Evolutionary conservation across 352 stramenopile species (phyloP).

Genomic region (Globisporangium mamillatum): DNA sequence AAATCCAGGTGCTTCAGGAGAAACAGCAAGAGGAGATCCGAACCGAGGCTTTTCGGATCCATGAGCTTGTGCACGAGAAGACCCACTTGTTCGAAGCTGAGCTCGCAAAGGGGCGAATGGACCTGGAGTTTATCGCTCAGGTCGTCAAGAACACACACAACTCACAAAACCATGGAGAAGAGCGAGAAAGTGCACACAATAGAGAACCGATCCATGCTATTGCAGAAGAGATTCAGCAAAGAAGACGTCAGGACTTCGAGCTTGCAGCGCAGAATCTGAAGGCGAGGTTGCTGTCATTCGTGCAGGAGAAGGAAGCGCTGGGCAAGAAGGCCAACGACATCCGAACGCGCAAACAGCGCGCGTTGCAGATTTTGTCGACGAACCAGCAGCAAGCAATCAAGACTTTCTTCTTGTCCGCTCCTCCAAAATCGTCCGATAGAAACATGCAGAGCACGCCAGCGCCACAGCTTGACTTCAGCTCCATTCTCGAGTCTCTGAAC

Average conservation of each 20-base stretch:
- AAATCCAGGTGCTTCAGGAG: constrained; percentile 51
- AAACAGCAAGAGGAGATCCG: constrained; percentile 32
- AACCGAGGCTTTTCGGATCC: constrained; percentile 36
- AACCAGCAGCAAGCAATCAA: constrained; percentile 57
- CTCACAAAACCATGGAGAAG: constrained; percentile 2
- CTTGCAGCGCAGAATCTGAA: constrained; percentile 28
- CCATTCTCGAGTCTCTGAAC: constrained; percentile 36
- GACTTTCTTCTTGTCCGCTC: constrained; percentile 33
- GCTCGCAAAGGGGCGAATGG: constrained; percentile 38
- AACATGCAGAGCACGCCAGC: background rate
- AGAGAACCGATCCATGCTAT: constrained; percentile 22
- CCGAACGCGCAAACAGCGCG: constrained; percentile 37
- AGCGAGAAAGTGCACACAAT: background rate
- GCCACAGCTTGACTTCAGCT: constrained; percentile 31
- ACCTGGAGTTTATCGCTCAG: constrained; percentile 47
- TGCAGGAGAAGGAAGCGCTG: constrained; percentile 35
- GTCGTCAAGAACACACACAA: constrained; percentile 24
- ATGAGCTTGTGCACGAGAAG: constrained; percentile 44
- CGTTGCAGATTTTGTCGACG: constrained; percentile 52
- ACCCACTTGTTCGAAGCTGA: constrained; percentile 45
- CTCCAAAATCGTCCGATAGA: background rate
- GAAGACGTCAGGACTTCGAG: constrained; percentile 33
- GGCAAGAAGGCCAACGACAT: constrained; percentile 31
- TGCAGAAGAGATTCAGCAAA: constrained; percentile 34
- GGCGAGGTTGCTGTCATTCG: constrained; percentile 36